Evolutionary conservation across 2,329 filamentous ascomycete genomes (phyloP).

Genomic region (Fusarium chuoi): DNA sequence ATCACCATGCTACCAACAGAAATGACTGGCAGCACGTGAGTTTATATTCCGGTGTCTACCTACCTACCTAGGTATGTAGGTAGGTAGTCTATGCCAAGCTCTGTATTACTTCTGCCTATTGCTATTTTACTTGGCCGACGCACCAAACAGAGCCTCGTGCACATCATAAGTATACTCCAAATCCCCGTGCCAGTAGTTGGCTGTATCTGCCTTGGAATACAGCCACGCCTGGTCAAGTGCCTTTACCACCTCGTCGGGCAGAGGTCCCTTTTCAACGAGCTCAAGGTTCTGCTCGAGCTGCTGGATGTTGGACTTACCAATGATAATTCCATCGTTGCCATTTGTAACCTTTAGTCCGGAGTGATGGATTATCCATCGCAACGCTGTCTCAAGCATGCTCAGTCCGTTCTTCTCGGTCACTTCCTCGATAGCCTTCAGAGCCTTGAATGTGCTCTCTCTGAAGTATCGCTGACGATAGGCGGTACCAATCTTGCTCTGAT

Average conservation of each 20-base stretch:
- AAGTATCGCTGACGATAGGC: constrained; percentile 78
- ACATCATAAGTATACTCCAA: constrained; percentile 75
- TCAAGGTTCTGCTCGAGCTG: constrained; percentile 69
- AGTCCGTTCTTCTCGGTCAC: constrained; percentile 75
- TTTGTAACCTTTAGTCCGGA: constrained; percentile 64
- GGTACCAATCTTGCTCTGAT: constrained; percentile 61
- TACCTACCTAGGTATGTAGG: background rate
- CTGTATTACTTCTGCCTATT: constrained; percentile 7
- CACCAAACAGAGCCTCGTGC: constrained; percentile 66
- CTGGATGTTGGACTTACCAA: constrained; percentile 66
- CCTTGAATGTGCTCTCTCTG: constrained; percentile 70
- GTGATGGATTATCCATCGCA: constrained; percentile 80
- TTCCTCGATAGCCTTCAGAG: constrained; percentile 73
- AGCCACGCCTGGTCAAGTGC: constrained; percentile 82
- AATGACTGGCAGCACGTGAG: constrained; percentile 14
- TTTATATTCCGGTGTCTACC: background rate
- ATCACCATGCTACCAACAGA: constrained; percentile 25
- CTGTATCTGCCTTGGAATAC: constrained; percentile 68
- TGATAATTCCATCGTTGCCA: constrained; percentile 68
- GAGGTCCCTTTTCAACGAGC: constrained; percentile 72
- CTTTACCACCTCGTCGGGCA: constrained; percentile 80
- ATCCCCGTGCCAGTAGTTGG: constrained; percentile 68
- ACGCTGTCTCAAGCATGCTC: constrained; percentile 76
- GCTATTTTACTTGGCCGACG: constrained; percentile 52
- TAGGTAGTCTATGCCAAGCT: background rate